Percentiles rank a stretch among this genome's conserved stretches.
Conservation (phyloP, 176 grass and related monocot species). For the Carex scoparia region DNA sequence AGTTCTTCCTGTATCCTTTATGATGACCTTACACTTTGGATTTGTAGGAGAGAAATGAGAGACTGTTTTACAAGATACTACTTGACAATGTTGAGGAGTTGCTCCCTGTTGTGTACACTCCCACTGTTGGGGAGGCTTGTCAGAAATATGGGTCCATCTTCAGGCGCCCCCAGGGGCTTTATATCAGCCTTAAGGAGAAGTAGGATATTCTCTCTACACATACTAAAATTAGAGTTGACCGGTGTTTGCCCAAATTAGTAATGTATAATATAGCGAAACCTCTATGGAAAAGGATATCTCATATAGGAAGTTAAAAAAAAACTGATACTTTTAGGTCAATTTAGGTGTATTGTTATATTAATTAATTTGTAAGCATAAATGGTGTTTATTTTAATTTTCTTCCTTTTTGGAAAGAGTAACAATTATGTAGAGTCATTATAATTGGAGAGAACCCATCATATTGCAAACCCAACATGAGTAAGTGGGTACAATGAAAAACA, state of each 20-base stretch:
- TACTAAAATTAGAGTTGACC: background rate
- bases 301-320: background rate
- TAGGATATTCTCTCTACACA: conserved; percentile 26
- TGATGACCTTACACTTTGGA: conserved; percentile 10
- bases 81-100: conserved; percentile 90
- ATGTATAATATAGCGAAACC: background rate
- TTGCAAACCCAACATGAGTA: background rate
- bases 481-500: background rate
- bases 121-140: conserved; percentile 93
- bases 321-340: background rate
- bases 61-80: conserved; percentile 92
- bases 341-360: background rate
- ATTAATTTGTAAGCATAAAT: background rate
- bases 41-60: conserved; percentile 87
- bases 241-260: background rate
- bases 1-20: background rate
- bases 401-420: background rate
- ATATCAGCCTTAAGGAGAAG: conserved; percentile 94
- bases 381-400: background rate
- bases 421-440: background rate
- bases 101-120: conserved; percentile 91
- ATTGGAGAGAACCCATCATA: background rate
- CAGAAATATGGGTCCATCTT: conserved; percentile 94
- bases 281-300: background rate
- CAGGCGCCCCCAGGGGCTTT: conserved; percentile 71